phyloP scores from a whole-genome alignment of 495 filamentous ascomycete species.

The Tuber borchii region DNA sequence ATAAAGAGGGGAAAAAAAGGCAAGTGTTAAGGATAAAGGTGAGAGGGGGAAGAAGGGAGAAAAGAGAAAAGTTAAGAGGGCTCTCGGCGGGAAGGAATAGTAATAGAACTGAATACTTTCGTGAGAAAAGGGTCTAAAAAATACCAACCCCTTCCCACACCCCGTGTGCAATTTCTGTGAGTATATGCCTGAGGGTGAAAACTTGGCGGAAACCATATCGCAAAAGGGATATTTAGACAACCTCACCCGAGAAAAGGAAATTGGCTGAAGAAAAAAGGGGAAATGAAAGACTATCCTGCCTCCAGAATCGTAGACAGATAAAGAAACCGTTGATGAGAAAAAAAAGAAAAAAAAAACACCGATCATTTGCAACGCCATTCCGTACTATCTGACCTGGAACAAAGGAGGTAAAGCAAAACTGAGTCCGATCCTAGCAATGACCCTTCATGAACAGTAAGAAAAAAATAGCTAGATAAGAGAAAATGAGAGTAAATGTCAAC shows the following conservation, averaged over 20 bases:
- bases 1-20: not conserved
- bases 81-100: not conserved
- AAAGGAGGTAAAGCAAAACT: slow-evolving; percentile 20
- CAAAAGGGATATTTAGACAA: slow-evolving; percentile 7
- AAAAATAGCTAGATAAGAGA: slow-evolving; percentile 12
- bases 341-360: slow-evolving; percentile 16
- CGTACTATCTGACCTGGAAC: slow-evolving; percentile 27
- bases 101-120: not conserved
- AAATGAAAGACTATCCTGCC: slow-evolving; percentile 12
- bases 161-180: slow-evolving; percentile 8
- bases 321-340: slow-evolving; percentile 8
- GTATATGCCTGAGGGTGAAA: slow-evolving; percentile 11
- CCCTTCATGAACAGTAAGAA: slow-evolving; percentile 14
- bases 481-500: slow-evolving; percentile 22
- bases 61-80: not conserved
- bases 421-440: slow-evolving; percentile 20
- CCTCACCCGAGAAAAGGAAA: slow-evolving; percentile 11
- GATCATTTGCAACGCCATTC: slow-evolving; percentile 33
- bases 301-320: slow-evolving; percentile 32
- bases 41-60: slow-evolving; percentile 11
- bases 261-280: slow-evolving; percentile 12
- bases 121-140: slow-evolving; percentile 14
- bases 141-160: slow-evolving; percentile 12
- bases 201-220: slow-evolving; percentile 5
- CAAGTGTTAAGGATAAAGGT: slow-evolving; percentile 1